phyloP scores from a whole-genome alignment of 1,284 basidiomycete species.

The Porodaedalea pini region DNA sequence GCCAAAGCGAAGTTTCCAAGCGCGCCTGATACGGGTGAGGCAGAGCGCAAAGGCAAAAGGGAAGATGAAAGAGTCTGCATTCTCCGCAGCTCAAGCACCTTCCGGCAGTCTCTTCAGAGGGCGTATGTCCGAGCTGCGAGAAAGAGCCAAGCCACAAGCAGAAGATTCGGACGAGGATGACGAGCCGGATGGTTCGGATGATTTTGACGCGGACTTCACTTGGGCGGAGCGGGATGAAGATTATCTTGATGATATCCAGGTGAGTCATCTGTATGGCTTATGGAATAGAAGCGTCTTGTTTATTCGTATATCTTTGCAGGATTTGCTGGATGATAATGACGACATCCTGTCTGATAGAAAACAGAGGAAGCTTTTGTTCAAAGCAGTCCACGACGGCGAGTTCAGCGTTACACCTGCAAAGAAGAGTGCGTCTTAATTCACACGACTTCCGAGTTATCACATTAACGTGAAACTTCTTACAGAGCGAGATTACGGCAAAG shows the following conservation, averaged over 20 bases:
- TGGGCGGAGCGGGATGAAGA: slow-evolving; percentile 67
- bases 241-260: slow-evolving; percentile 60
- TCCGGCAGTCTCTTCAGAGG: neutral
- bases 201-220: slow-evolving; percentile 25
- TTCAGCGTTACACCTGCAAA: slow-evolving; percentile 41
- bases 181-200: slow-evolving; percentile 1
- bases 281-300: too few relatives aligned
- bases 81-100: neutral
- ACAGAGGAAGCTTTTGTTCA: slow-evolving; percentile 57
- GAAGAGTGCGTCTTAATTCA: slow-evolving; percentile 23
- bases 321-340: slow-evolving; percentile 43
- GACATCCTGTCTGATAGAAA: slow-evolving; percentile 45
- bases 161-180: slow-evolving; percentile 35
- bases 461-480: slow-evolving; percentile 30
- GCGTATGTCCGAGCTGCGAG: slow-evolving; percentile 21
- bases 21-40: slow-evolving; percentile 44
- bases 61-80: slow-evolving; percentile 12
- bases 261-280: slow-evolving; percentile 32
- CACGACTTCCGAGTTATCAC: neutral
- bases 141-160: slow-evolving; percentile 28
- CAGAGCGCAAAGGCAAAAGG: slow-evolving; percentile 28
- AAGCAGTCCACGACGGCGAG: slow-evolving; percentile 57
- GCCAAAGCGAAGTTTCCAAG: slow-evolving; percentile 51
- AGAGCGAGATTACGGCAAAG: slow-evolving; percentile 53
- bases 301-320: slow-evolving; percentile 31